Base-by-base conservation (phyloP, 768 basidiomycete species). In the Lanmaoa rubissima region DNA sequence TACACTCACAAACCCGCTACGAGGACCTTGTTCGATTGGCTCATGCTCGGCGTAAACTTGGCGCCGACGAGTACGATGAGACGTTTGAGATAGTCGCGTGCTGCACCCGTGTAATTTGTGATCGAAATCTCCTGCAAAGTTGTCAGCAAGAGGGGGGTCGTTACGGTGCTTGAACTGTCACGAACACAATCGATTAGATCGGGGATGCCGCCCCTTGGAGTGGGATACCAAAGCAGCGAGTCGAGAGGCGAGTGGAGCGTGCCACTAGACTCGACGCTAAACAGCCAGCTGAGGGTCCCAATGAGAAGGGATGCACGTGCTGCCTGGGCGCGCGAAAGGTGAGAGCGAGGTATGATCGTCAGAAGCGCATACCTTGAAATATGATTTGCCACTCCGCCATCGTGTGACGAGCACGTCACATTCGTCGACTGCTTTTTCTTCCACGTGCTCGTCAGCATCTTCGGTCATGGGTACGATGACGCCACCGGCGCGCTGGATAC, bases 21-120 rank as follows among this genome's bases (percentile, higher is more conserved):
- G 36, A 97, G 82, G 40, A 85, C 84, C 5, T 88, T 92, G 64
- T 92, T 96, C 21, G 75, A 74, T 11, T 80, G 81, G 0, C 84
- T 82, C 87, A 98, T 89, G 47, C 83, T 90, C 0, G 93, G 84
- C 3, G 92, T 92, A 64, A 93, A 95, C 28, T 73, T 78, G 1
- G 83, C 93, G 2, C 93, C 94, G 80, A 92, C 84, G 5, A 82
- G 73, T 6, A 74, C 74, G 49, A 98, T 90, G 16, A 98, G 75
- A 59, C 84, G 86, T 74, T 93, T 93, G 49, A 98, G 78, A 65
- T 95, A 95, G 51, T 96, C 94, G 3, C 94, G 80, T 7, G 90
- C 81, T 38, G 87, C 84, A 3, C 94, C 94, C 0, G 90, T 89
- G 68, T 94, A 96, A 66, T 95, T 95, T 0, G 93, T 93, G 1